Percentiles rank a stretch among this genome's conserved stretches.
Evolutionary conservation across 2,329 filamentous ascomycete genomes (phyloP).

Genomic region (Exophiala lecanii-corni): DNA sequence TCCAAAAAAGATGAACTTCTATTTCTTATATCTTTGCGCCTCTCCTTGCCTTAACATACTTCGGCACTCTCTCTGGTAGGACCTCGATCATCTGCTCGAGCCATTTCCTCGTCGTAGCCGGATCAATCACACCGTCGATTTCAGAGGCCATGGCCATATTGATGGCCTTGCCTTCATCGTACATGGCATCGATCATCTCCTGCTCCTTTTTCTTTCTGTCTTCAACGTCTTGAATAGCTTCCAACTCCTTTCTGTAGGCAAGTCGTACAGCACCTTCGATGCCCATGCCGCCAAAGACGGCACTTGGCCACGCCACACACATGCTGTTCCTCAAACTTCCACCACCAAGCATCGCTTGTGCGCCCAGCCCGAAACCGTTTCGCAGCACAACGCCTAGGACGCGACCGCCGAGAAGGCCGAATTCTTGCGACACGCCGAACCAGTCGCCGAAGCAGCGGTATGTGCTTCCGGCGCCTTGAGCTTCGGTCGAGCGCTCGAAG

Average conservation of each 20-base stretch:
- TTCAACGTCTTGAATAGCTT: constrained; percentile 16
- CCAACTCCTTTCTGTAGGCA: constrained; percentile 18
- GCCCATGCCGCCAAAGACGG: constrained; percentile 20
- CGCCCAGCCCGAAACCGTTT: constrained; percentile 21
- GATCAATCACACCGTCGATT: constrained; percentile 20
- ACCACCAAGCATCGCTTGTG: constrained; percentile 21
- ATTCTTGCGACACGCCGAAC: constrained; percentile 20
- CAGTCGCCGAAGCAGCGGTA: constrained; percentile 22
- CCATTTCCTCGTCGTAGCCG: constrained; percentile 20
- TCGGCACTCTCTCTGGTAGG: constrained; percentile 18
- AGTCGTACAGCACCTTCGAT: constrained; percentile 21
- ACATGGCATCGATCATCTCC: constrained; percentile 22
- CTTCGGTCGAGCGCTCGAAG: constrained; percentile 19
- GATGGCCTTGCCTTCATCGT: constrained; percentile 16
- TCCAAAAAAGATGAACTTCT: no score
- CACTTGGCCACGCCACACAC: constrained; percentile 21
- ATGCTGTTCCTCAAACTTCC: constrained; percentile 21
- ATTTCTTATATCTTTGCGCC: constrained; percentile 18
- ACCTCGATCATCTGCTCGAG: constrained; percentile 20
- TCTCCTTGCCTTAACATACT: constrained; percentile 18
- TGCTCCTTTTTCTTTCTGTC: constrained; percentile 19
- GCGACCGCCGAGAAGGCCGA: constrained; percentile 17
- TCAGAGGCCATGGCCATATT: constrained; percentile 20
- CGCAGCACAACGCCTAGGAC: constrained; percentile 17
- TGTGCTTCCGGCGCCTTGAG: constrained; percentile 19